Percentiles rank a stretch among this genome's conserved stretches.
phyloP scores from a whole-genome alignment of 1,139 yeast species.

The Pneumocystis jirovecii region DNA sequence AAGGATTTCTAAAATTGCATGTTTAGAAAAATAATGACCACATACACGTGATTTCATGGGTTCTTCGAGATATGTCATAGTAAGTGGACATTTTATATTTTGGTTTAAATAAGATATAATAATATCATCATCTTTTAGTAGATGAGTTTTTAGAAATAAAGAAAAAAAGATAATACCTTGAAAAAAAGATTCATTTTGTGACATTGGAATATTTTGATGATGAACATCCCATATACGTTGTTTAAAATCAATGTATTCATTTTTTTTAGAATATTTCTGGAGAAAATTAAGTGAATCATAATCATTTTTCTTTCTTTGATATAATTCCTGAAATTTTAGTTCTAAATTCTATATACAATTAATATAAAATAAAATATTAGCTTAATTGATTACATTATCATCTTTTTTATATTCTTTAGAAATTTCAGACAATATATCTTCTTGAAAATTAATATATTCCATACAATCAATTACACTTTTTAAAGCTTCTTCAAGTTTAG shows the following conservation, averaged over 20 bases:
- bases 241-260: conserved; percentile 1
- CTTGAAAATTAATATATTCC: not conserved
- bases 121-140: not conserved
- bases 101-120: not conserved
- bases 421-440: not conserved
- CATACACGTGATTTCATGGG: not conserved
- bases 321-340: not conserved
- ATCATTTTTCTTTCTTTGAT: not conserved
- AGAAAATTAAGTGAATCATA: not conserved
- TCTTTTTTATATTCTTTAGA: not conserved
- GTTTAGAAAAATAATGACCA: conserved; percentile 1
- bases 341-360: not conserved
- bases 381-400: not conserved
- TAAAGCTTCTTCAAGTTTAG: conserved; percentile 1
- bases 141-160: not conserved
- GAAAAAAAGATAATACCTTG: not conserved
- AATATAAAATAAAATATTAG: not conserved
- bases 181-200: not conserved
- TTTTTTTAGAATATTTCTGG: not conserved
- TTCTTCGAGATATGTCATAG: not conserved
- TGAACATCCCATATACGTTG: not conserved
- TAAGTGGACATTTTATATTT: conserved; percentile 1
- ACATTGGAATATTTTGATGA: not conserved
- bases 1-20: not conserved
- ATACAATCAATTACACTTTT: conserved; percentile 1